Evolutionary conservation across 1,284 basidiomycete genomes (phyloP), one percentile per base, ranked within the genome.

Genomic region (Trichosporon ovoides): DNA sequence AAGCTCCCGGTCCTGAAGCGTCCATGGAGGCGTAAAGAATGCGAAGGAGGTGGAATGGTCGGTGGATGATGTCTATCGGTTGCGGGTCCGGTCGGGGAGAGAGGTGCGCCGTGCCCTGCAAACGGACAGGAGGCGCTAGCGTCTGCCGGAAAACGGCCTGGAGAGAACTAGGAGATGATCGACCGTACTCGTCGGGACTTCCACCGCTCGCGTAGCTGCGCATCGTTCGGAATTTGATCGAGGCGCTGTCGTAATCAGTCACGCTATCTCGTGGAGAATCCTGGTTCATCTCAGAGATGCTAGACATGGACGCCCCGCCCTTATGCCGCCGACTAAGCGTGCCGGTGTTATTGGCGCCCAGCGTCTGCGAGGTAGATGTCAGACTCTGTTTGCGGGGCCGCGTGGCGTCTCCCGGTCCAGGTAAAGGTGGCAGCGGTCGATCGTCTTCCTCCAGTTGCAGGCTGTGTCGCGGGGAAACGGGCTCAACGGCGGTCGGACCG

Each of bases 1-100:
- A 96, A 13, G 88, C 90, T 12, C 94, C 94, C 2, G 87, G 83
- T 56, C 83, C 81, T n/a, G 85, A 84, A 28, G 83, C 83, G 84
- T 74, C 71, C 74, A 95, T 93, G 14, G 91, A 92, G 40, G 80
- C 82, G 58, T 85, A 82, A 20, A 96, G 78, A 33, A 91, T 82
- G 54, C 82, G 81, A 85, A 97, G 88, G 80, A 97, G 83, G 72
- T 94, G 88, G 74, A 95, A 96, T 7, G 93, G 91, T 63, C 91
- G 87, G 57, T 88, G 82, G 52, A 89, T 76, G n/a, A 85, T 80
- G 66, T 91, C 87, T 6, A 78, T 76, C 1, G 91, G 91, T 46
- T 73, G 69, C 0, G 63, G 52, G 55, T 76, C 73, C 0, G 72
- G 73, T 9, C 69, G 40, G 7, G 70, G 69, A 1, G 58, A 57